Conservation (phyloP, 2,329 filamentous ascomycete species). For the Helotiales sp. region DNA sequence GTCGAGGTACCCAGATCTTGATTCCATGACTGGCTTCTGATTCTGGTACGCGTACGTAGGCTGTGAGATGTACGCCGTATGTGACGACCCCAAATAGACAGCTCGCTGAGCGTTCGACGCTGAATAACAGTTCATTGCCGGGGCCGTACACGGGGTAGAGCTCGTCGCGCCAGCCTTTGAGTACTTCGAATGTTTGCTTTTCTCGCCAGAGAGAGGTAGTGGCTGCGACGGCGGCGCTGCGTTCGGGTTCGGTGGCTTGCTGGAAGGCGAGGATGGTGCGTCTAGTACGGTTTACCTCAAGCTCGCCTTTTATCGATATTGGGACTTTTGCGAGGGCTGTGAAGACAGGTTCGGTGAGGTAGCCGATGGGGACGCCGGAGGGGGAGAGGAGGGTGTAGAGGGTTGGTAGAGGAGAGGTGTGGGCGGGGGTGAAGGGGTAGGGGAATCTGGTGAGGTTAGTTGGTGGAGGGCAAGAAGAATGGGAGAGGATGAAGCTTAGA, state of each 20-base stretch:
- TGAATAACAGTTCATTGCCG: constrained; percentile 67
- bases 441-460: constrained; percentile 67
- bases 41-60: constrained; percentile 61
- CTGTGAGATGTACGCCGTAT: constrained; percentile 84
- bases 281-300: constrained; percentile 62
- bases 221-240: constrained; percentile 60
- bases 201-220: constrained; percentile 72
- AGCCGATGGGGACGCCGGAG: constrained; percentile 69
- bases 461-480: not conserved
- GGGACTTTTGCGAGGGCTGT: constrained; percentile 55
- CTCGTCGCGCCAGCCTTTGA: constrained; percentile 82
- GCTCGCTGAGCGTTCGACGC: constrained; percentile 76
- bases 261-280: constrained; percentile 69
- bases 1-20: constrained; percentile 82
- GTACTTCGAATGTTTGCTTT: constrained; percentile 73
- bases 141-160: constrained; percentile 77
- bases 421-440: constrained; percentile 61
- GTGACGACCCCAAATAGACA: constrained; percentile 76
- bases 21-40: constrained; percentile 57
- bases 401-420: constrained; percentile 59
- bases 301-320: constrained; percentile 56
- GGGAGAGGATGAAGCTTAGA: not conserved
- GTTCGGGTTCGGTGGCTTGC: constrained; percentile 62
- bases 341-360: constrained; percentile 58
- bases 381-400: constrained; percentile 72